Percentiles rank a stretch among this genome's conserved stretches.
Evolutionary conservation across 2,329 filamentous ascomycete genomes (phyloP).

Genomic region (Cercospora zeae-maydis): DNA sequence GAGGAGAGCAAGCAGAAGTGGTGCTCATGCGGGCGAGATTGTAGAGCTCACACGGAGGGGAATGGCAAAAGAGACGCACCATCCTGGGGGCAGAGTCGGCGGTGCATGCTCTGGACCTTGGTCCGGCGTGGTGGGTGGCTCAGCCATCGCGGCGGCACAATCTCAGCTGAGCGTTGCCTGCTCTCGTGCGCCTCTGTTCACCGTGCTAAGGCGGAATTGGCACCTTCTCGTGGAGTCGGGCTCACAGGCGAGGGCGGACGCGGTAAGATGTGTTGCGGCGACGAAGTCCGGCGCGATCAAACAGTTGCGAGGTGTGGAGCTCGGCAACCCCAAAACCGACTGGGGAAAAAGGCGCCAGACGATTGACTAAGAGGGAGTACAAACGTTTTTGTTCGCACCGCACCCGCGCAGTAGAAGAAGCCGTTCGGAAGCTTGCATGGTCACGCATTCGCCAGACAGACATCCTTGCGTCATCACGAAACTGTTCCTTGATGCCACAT

Average conservation of each 20-base stretch:
- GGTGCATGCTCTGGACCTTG: conserved; percentile 39
- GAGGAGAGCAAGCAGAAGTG: background rate
- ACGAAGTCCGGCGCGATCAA: background rate
- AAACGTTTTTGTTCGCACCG: background rate
- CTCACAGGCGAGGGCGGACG: background rate
- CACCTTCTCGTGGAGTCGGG: background rate
- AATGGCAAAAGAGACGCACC: conserved; percentile 31
- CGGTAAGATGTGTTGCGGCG: background rate
- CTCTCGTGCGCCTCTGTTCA: background rate
- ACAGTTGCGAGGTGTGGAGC: background rate
- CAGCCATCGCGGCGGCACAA: conserved; percentile 27
- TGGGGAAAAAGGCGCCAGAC: background rate
- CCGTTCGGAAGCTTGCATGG: conserved; percentile 15
- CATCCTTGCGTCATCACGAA: conserved; percentile 10
- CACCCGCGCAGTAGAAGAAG: conserved; percentile 1
- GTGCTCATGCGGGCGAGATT: background rate
- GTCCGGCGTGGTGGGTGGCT: conserved; percentile 36
- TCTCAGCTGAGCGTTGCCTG: conserved; percentile 9
- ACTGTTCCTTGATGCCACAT: conserved; percentile 1
- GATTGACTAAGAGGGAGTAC: background rate
- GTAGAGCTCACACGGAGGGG: conserved; percentile 14
- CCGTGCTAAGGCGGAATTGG: background rate
- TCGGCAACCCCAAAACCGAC: background rate
- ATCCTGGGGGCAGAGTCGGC: conserved; percentile 40
- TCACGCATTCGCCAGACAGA: conserved; percentile 3